These are phyloP conservation scores for Calonectria multiphialidica DNA, from an alignment of 2,329 filamentous ascomycete species.

Conservation along the genomic window DNA sequence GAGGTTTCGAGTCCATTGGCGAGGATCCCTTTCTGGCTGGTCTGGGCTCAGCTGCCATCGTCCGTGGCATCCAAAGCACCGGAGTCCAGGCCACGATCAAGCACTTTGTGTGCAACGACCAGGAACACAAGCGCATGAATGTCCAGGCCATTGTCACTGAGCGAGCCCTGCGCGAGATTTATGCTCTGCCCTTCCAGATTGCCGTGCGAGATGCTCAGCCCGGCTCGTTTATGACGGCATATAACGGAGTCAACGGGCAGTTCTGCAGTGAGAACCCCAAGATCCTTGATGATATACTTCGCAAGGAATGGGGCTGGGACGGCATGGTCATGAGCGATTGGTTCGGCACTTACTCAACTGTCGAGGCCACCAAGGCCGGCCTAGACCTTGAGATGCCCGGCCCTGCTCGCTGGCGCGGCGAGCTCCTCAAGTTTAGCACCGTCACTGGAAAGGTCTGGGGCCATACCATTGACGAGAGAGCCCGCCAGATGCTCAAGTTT, in stretches of 20 bases:
- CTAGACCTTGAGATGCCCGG: conserved; percentile 73
- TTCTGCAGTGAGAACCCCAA: conserved; percentile 67
- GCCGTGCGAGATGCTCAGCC: conserved; percentile 64
- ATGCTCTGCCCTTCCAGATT: conserved; percentile 69
- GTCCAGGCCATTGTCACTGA: conserved; percentile 67
- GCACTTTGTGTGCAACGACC: conserved; percentile 73
- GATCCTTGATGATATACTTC: conserved; percentile 63
- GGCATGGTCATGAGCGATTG: conserved; percentile 72
- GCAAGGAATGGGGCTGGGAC: conserved; percentile 69
- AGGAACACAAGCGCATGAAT: conserved; percentile 69
- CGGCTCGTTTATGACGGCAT: conserved; percentile 69
- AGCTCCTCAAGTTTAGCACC: conserved; percentile 63
- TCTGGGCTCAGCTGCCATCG: conserved; percentile 64
- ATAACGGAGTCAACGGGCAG: conserved; percentile 69
- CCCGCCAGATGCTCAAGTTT: conserved; percentile 68
- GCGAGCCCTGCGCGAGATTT: conserved; percentile 69
- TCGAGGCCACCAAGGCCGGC: conserved; percentile 62
- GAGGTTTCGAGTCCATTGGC: conserved; percentile 70
- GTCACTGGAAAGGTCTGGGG: conserved; percentile 67
- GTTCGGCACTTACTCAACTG: conserved; percentile 68
- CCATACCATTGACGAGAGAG: conserved; percentile 69
- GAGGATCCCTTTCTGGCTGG: conserved; percentile 71
- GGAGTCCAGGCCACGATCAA: conserved; percentile 70
- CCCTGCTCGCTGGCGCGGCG: conserved; percentile 63
- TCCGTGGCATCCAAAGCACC: conserved; percentile 67